These are phyloP conservation scores for Paecilomyces variotii DNA, from an alignment of 2,329 filamentous ascomycete species.

Conservation along the genomic window DNA sequence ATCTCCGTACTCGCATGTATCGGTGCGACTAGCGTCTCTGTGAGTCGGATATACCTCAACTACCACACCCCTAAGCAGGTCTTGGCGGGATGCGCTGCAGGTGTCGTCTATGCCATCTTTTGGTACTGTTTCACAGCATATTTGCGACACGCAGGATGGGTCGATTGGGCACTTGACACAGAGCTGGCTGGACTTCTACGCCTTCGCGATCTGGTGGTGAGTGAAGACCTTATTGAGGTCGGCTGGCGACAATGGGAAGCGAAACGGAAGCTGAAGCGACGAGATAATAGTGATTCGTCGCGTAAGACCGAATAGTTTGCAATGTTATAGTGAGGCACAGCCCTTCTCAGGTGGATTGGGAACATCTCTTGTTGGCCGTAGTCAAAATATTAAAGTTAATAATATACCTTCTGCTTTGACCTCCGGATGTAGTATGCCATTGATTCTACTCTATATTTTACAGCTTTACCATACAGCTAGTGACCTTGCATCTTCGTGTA, in stretches of 20 bases:
- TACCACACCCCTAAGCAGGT: constrained; percentile 91
- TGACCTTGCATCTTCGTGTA: not conserved
- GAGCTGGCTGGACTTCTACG: constrained; percentile 58
- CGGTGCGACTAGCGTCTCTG: constrained; percentile 62
- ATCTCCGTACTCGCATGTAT: constrained; percentile 51
- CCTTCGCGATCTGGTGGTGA: constrained; percentile 73
- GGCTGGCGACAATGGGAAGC: constrained; percentile 91
- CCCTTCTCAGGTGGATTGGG: not conserved
- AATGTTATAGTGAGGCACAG: not conserved
- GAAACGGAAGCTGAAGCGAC: constrained; percentile 30
- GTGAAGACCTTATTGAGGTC: constrained; percentile 81
- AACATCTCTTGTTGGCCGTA: not conserved
- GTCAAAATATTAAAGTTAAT: not conserved
- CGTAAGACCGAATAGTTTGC: constrained; percentile 18
- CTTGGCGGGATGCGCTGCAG: constrained; percentile 65
- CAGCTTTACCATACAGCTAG: no score
- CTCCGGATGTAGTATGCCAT: not conserved
- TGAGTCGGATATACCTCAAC: constrained; percentile 79
- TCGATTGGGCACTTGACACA: constrained; percentile 64
- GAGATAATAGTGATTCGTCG: constrained; percentile 12
- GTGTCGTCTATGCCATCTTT: constrained; percentile 58
- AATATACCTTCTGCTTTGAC: not conserved
- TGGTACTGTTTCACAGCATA: constrained; percentile 73
- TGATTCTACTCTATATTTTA: not conserved
- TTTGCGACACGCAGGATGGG: constrained; percentile 58